Evolutionary conservation across 768 basidiomycete genomes (phyloP), one percentile per base, ranked within the genome.

Genomic region (Russula lepida): DNA sequence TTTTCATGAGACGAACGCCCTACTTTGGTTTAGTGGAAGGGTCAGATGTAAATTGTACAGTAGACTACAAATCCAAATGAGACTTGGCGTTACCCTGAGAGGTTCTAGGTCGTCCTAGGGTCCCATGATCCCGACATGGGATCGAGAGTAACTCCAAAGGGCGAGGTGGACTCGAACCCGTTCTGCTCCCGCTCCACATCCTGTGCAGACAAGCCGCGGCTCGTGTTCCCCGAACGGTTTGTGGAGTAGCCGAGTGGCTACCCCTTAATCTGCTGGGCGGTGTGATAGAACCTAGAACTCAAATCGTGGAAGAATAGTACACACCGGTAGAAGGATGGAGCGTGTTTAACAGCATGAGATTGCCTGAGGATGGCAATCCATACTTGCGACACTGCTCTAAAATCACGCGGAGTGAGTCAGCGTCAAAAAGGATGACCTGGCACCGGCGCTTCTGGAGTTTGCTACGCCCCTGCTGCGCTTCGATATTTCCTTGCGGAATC

Each of bases 401-500:
- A 54, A 17, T 28, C 17, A 27, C 25, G 49, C 13, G 49, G 30
- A 19, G 19, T 13, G 53, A 39, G 15, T 11, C 11, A 21, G 53
- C 19, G 49, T 7, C 15, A 27, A 35, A 13, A 8, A 17, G 37
- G 33, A 19, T 19, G 17, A 37, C 17, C 25, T 41, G 51, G 19
- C 19, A 57, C 52, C 51, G 46, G 56, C 30, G 41, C 23, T 7
- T 52, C 46, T 25, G 8, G 35, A 32, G 37, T 53, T 28, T 39
- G 46, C 4, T 32, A 47, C 33, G 44, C n/a, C 50, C 56, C 50
- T 27, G 41, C 23, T 35, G 19, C 25, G 41, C 44, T 51, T 62
- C 15, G 32, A 50, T 50, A 35, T 61, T 53, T 35, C 54, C 48
- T 48, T 62, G 60, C 27, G 55, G 55, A 12, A 1, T 15, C n/a